Evolutionary conservation across 108 stramenopile genomes (phyloP).

Genomic region (Nannochloropsis gaditana): DNA sequence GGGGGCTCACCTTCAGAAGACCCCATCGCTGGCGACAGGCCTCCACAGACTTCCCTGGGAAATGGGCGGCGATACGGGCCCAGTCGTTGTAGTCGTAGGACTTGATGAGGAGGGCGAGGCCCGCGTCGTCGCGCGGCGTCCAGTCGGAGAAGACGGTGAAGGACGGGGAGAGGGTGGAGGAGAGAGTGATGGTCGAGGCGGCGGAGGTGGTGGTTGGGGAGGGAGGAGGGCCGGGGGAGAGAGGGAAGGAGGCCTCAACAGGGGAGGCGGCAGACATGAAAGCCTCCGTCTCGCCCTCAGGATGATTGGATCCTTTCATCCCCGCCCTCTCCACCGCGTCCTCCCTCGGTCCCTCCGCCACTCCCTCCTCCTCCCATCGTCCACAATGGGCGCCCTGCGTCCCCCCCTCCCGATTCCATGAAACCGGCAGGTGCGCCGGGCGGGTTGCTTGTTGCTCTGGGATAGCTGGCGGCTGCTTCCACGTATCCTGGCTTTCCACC

Average conservation of each 20-base stretch:
- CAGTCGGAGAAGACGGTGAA: neutral
- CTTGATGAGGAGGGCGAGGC: neutral
- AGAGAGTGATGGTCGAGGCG: neutral
- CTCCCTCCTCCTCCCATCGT: neutral
- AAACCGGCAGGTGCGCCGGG: too few species aligned
- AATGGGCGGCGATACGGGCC: neutral
- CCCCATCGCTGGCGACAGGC: neutral
- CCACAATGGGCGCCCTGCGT: too few species aligned
- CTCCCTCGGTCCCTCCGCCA: neutral
- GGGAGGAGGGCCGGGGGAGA: neutral
- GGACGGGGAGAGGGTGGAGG: neutral
- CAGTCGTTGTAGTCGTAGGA: neutral
- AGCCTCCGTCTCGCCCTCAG: neutral
- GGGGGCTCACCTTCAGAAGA: neutral
- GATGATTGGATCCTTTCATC: neutral
- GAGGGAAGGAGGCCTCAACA: neutral
- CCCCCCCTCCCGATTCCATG: too few species aligned
- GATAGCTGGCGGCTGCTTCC: too few species aligned
- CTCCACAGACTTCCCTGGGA: neutral
- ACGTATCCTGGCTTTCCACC: neutral
- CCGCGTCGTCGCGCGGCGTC: too few species aligned
- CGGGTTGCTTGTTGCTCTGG: too few species aligned
- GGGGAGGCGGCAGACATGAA: neutral
- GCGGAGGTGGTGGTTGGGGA: neutral
- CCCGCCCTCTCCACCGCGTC: neutral